Base-by-base conservation (phyloP, 805 yeast species). In the Blastobotrys attinorum region DNA sequence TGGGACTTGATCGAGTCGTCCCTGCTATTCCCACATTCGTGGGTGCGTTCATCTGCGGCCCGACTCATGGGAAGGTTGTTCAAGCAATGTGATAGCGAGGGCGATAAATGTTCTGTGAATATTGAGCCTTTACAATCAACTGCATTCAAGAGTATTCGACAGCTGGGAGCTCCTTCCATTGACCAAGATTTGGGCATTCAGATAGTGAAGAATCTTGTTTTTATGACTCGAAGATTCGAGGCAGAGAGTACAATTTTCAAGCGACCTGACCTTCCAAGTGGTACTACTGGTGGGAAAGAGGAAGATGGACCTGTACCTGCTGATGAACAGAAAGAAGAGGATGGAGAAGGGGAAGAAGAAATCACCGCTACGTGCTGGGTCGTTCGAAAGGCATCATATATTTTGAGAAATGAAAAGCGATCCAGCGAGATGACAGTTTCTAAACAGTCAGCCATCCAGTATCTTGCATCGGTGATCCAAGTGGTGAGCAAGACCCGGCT, bases 21-120 rank as follows among this genome's bases (percentile, higher is more conserved):
- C 22, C 68, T 88, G 43, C 66, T 89, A 41, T 89, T 76, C 59
- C 97, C 97, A 2, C 97, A 89, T 62, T 72, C 92, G 1, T 89
- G 97, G 97, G 83, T 89, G 4, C 76, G 97, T 54, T 68, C 83
- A 46, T 64, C 73, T 3, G 67, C 94, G 1, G 65, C 81, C 4
- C 69, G 89, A 42, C 65, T 86, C 27, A 59, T 79, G 32, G 79
- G 81, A 1, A 55, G 63, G 1, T 57, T 83, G 40, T 65, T 84
- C 44, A 55, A 72, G n/a, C n/a, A 32, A n/a, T 27, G 10, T 6
- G 68, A 72, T 40, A 37, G 54, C 22, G 62, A 66, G 29, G 41
- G 36, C 6, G 22, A 25, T 1, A 25, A 27, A 13, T 32, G 27
- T 20, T 62, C 53, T 10, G 52, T 40, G 1, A 49, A 63, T 2